These are phyloP conservation scores for Aureococcus anophagefferens DNA, from an alignment of 108 stramenopile genomes.

Conservation along the genomic window DNA sequence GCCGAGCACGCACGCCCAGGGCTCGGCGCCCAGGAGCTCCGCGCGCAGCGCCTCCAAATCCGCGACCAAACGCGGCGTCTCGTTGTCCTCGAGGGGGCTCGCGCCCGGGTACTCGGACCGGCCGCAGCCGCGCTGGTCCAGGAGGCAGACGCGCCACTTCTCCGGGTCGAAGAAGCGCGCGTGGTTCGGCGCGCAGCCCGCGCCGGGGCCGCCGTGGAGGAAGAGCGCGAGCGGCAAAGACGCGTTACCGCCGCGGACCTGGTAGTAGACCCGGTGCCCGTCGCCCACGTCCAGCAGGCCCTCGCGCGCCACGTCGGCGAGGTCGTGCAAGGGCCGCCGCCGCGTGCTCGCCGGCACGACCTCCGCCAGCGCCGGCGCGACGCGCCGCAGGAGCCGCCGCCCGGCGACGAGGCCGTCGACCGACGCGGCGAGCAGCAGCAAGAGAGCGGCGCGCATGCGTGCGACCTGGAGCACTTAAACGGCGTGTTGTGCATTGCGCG, in stretches of 20 bases:
- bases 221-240: constrained; percentile 40
- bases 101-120: neutral
- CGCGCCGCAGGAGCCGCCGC: no score
- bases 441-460: no score
- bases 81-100: neutral
- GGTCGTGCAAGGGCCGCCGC: neutral
- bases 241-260: constrained; percentile 1
- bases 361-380: no score
- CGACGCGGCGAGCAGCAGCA: no score
- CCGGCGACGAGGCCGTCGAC: no score
- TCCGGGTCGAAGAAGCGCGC: constrained; percentile 64
- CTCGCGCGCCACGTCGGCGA: neutral
- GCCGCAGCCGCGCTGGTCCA: constrained; percentile 5
- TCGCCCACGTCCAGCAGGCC: constrained; percentile 13
- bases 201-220: constrained; percentile 74
- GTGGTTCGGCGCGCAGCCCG: constrained; percentile 59
- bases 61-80: constrained; percentile 3
- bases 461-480: no score
- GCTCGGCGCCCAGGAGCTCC: neutral
- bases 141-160: neutral
- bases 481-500: no score
- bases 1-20: constrained; percentile 4
- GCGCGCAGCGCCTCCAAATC: constrained; percentile 10
- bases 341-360: no score
- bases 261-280: constrained; percentile 11